These are phyloP conservation scores for Leucogyrophana mollusca DNA, from an alignment of 768 basidiomycete species.

Conservation along the genomic window DNA sequence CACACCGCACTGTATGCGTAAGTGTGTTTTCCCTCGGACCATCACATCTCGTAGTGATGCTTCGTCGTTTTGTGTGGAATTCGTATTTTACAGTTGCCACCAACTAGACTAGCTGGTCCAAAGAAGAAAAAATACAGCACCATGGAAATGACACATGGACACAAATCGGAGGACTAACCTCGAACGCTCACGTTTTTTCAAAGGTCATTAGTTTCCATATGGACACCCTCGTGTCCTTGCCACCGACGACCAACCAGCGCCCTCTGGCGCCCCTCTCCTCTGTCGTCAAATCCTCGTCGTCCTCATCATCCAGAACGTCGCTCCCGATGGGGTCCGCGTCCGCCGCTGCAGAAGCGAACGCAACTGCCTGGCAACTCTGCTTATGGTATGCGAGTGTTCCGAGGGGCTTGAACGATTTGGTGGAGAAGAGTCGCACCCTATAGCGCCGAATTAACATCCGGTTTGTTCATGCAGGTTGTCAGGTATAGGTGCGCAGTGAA, in stretches of 20 bases:
- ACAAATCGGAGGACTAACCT: too few relatives aligned
- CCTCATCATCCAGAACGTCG: constrained; percentile 29
- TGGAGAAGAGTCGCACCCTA: constrained; percentile 83
- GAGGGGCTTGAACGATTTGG: constrained; percentile 75
- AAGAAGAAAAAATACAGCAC: too few relatives aligned
- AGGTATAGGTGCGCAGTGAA: not conserved
- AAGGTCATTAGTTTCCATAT: constrained; percentile 70
- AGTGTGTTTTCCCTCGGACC: too few relatives aligned
- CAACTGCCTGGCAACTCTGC: constrained; percentile 67
- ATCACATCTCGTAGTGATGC: too few relatives aligned
- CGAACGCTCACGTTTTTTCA: too few relatives aligned
- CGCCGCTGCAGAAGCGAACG: constrained; percentile 51
- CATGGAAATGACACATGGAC: too few relatives aligned
- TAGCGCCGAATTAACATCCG: not conserved
- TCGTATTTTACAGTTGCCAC: too few relatives aligned
- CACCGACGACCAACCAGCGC: constrained; percentile 65
- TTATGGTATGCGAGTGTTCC: constrained; percentile 87
- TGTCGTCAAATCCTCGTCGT: constrained; percentile 52
- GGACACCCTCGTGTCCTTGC: constrained; percentile 68
- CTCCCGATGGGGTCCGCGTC: constrained; percentile 1
- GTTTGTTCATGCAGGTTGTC: not conserved
- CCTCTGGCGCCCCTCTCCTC: constrained; percentile 43
- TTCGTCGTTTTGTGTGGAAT: too few relatives aligned
- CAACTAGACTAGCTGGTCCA: too few relatives aligned
- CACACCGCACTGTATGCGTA: too few relatives aligned